A percentile compares a stretch with the other conserved stretches of the same genome.
Evolutionary conservation across 1,284 basidiomycete genomes (phyloP).

Genomic region (Heliocybe sulcata): DNA sequence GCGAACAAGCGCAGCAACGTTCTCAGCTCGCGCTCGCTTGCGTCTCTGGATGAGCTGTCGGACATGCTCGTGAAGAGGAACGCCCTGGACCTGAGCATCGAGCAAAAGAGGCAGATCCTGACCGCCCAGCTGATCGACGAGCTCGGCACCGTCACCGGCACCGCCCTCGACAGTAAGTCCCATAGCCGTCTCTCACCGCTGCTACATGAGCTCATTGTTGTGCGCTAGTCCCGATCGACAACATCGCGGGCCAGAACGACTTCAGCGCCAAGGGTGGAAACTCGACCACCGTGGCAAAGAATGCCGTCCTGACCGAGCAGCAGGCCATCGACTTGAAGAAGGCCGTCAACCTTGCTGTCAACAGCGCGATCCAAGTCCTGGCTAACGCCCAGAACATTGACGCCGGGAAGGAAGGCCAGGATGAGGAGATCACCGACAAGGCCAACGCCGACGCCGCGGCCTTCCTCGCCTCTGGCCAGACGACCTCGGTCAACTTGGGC

Average conservation of each 20-base stretch:
- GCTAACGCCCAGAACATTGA: slow-evolving; percentile 1
- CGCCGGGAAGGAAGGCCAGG: not conserved
- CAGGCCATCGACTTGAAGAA: slow-evolving; percentile 6
- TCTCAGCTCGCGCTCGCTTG: not conserved
- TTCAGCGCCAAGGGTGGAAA: slow-evolving; percentile 1
- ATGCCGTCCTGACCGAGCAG: slow-evolving; percentile 2
- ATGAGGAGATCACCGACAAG: not conserved
- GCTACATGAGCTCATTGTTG: not conserved
- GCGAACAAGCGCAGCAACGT: not conserved
- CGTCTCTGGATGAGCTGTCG: not conserved
- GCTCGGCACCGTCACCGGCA: slow-evolving; percentile 3
- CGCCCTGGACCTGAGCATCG: not conserved
- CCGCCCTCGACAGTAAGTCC: slow-evolving; percentile 4
- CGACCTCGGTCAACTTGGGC: slow-evolving; percentile 2
- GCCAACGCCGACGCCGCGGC: slow-evolving; percentile 3
- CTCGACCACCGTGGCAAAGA: not conserved
- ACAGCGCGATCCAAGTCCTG: not conserved
- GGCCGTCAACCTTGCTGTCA: slow-evolving; percentile 4
- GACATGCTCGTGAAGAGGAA: slow-evolving; percentile 1
- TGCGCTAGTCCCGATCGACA: not conserved
- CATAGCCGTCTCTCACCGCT: not conserved
- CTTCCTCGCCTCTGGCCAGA: not conserved
- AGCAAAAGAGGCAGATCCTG: slow-evolving; percentile 1
- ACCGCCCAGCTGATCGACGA: slow-evolving; percentile 3
- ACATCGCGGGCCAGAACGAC: slow-evolving; percentile 3